Base-by-base conservation (phyloP, 306 rosid species). In the Inga oerstediana region DNA sequence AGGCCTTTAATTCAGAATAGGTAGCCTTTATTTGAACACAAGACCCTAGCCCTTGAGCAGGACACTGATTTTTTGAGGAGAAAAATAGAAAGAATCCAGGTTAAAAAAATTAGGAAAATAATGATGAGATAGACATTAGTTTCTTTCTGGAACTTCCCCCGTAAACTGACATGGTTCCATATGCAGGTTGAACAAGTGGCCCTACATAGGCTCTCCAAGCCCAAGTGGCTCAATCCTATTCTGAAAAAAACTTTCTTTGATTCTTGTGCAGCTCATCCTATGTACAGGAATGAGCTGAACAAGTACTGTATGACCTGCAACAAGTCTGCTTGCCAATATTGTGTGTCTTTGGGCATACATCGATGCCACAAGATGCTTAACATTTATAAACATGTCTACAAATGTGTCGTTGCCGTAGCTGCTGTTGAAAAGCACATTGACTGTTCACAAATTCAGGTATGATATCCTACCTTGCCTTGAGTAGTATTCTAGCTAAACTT, bases 401-500 rank as follows among this genome's bases (percentile, higher is more conserved):
- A 68, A 77, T 88, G 83, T 69, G 94, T 82, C 15, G 89, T 91
- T 69, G 73, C 91, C 14, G 78, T 84, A 58, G 8, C 46, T 76
- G 43, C 89, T 41, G 79, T 91, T 87, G 85, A 87, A 41, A 86
- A 79, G 64, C 35, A 75, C 32, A 68, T 91, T 22, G 91, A 91
- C 62, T 84, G 83, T 81, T 84, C 92, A 19, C 66, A 82, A 39
- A 87, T 91, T 79, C 94, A 91, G 90, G 91, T 91, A 86, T 16
- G 68, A 51, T 19, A 39, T 80, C 24, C 68, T 51, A 66, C 16
- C 41, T 49, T 79, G 8, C 74, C 34, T 75, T 37, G 64, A 73
- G 59, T 20, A 73, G 59, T 15, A 16, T 77, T 56, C 5, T n/a
- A 48, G 72, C 61, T 19, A 35, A 78, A 58, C 45, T 72, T 72